These are phyloP conservation scores for Calocera viscosa DNA, from an alignment of 768 basidiomycete genomes.

Conservation along the genomic window DNA sequence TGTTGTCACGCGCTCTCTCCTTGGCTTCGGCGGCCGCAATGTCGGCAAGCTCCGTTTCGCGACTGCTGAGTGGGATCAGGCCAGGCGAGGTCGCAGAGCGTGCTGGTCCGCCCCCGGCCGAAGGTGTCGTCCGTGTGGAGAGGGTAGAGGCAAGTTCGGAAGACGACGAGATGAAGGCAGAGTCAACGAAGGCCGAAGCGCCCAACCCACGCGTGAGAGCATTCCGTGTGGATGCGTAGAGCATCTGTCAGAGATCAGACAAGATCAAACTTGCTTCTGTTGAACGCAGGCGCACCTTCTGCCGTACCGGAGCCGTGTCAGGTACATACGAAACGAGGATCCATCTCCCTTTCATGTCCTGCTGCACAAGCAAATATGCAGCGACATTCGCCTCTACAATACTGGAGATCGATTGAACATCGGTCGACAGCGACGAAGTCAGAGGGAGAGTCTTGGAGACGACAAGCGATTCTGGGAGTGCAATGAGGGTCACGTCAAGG, in stretches of 20 bases:
- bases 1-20: conserved; percentile 23
- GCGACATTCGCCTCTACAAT: conserved; percentile 49
- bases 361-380: conserved; percentile 60
- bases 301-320: conserved; percentile 62
- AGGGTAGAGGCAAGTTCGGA: conserved; percentile 41
- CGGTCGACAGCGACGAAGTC: conserved; percentile 40
- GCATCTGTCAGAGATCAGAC: conserved; percentile 44
- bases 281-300: conserved; percentile 44
- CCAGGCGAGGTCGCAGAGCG: not conserved
- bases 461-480: conserved; percentile 52
- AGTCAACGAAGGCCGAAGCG: conserved; percentile 55
- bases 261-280: not conserved
- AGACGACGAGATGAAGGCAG: conserved; percentile 67
- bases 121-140: not conserved
- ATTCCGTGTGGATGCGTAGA: conserved; percentile 69
- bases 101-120: not conserved
- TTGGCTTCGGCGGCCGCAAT: conserved; percentile 62
- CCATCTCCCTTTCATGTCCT: conserved; percentile 58
- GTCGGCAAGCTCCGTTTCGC: conserved; percentile 71
- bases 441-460: conserved; percentile 40
- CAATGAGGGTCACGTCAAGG: not conserved
- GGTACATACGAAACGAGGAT: conserved; percentile 69
- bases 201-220: conserved; percentile 62
- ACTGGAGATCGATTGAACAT: conserved; percentile 48
- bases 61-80: conserved; percentile 50